phyloP scores from a whole-genome alignment of 352 stramenopile genomes.

The Phytophthora megakarya region DNA sequence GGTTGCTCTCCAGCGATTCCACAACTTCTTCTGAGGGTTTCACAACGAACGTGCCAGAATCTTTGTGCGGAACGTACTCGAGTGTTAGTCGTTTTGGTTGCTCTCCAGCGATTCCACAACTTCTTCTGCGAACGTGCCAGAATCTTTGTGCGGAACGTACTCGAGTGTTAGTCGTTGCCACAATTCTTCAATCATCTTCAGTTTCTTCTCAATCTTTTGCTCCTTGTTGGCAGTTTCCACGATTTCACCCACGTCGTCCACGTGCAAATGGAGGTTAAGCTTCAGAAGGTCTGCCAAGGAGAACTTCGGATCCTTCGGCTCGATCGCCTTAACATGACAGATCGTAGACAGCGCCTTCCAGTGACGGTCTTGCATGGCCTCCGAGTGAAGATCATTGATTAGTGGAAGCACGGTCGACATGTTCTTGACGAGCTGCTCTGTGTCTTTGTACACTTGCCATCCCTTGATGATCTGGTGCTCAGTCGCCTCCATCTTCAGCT shows the following conservation, averaged over 20 bases:
- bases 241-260: constrained; percentile 88
- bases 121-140: constrained; percentile 83
- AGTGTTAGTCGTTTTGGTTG: no score
- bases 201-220: constrained; percentile 91
- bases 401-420: constrained; percentile 86
- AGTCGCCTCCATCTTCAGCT: constrained; percentile 81
- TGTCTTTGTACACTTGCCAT: constrained; percentile 90
- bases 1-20: constrained; percentile 86
- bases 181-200: constrained; percentile 88
- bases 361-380: constrained; percentile 94
- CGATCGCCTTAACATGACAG: constrained; percentile 88
- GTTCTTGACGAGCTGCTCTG: constrained; percentile 87
- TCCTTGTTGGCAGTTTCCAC: constrained; percentile 90
- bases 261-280: constrained; percentile 80
- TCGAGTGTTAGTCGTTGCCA: constrained; percentile 85
- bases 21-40: constrained; percentile 88
- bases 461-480: constrained; percentile 87
- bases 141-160: constrained; percentile 89
- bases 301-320: constrained; percentile 84
- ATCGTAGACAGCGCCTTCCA: constrained; percentile 90
- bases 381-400: constrained; percentile 95
- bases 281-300: constrained; percentile 85
- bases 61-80: constrained; percentile 89
- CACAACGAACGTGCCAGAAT: constrained; percentile 85
- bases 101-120: constrained; percentile 86